Base-by-base conservation (phyloP, 2,329 filamentous ascomycete species). In the Fusarium coffeatum region DNA sequence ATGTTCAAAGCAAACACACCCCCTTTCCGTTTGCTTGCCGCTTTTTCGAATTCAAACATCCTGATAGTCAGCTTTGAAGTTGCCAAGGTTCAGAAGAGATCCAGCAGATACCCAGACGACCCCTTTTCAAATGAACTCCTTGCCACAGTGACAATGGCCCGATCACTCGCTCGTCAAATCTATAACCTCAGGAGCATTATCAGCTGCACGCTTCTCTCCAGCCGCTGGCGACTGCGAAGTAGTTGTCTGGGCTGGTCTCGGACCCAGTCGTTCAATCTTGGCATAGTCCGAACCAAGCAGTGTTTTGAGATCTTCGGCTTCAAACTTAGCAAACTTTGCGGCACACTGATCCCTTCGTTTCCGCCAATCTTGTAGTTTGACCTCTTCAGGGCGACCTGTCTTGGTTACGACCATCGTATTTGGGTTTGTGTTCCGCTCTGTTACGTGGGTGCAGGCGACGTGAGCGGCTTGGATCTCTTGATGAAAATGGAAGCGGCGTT, bases 361-460 rank as follows among this genome's bases (percentile, higher is more conserved):
- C 8, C 20, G 22, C 68, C 64, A 71, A 8, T 22, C 5, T 27
- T 20, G 16, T 1, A 32, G 15, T 12, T 16, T 46, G 3, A 41
- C 4, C 5, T 57, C 45, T 11, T 45, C n/a, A 30, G 45, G 47
- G 10, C 11, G 45, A 30, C 30, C 42, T 18, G 59, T 63, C 71
- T 77, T 79, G 28, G 66, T 74, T n/a, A 78, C 71, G 5, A 77
- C 68, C 8, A 78, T 34, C 2, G 58, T 71, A 10, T 69, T 40
- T 1, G 61, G 69, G 1, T 13, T 49, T 10, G 59, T 58, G 8
- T 20, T 18, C 10, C 67, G 61, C 2, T 61, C 54, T 13, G 70
- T 76, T 23, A 32, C 12, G n/a, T 75, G 67, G 1, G 55, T 68
- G 51, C 74, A 79, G 22, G 72, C 69, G 13, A 74, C 58, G 1